A percentile compares a stretch with the other conserved stretches of the same genome.
Conservation (phyloP, 176 grass and related monocot species). For the Oryza meyeriana region DNA sequence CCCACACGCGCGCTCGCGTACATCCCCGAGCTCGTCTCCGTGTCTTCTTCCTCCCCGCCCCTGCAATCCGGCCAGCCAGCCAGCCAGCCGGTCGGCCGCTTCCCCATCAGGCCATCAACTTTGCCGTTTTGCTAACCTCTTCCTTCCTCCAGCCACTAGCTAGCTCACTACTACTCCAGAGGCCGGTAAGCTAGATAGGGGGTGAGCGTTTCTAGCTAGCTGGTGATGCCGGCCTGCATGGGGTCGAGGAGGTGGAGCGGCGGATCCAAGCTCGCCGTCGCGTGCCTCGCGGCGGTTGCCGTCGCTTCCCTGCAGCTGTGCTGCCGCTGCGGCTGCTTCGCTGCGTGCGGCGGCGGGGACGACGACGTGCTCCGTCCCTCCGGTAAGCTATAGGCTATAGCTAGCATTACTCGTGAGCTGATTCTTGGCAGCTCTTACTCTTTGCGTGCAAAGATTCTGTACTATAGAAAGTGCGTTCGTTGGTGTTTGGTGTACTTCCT, state of each 20-base stretch:
- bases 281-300: not conserved
- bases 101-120: not conserved
- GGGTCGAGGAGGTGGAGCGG: not conserved
- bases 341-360: not conserved
- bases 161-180: not conserved
- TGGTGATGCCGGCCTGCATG: conserved; percentile 1
- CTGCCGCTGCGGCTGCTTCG: conserved; percentile 7
- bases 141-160: not conserved
- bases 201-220: not conserved
- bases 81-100: not conserved
- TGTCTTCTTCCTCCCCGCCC: not conserved
- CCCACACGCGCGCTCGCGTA: not conserved
- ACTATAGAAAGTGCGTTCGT: not conserved
- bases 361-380: not conserved
- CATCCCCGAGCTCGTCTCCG: not conserved
- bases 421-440: not conserved
- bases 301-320: conserved; percentile 12
- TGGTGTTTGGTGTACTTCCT: not conserved
- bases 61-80: not conserved
- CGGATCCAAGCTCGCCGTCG: not conserved
- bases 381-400: conserved; percentile 8
- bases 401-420: not conserved
- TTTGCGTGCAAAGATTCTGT: not conserved
- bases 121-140: not conserved
- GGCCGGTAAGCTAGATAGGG: not conserved